Percentiles rank a stretch among this genome's conserved stretches.
Evolutionary conservation across 768 basidiomycete species (phyloP).

Genomic region (Hypsizygus marmoreus): DNA sequence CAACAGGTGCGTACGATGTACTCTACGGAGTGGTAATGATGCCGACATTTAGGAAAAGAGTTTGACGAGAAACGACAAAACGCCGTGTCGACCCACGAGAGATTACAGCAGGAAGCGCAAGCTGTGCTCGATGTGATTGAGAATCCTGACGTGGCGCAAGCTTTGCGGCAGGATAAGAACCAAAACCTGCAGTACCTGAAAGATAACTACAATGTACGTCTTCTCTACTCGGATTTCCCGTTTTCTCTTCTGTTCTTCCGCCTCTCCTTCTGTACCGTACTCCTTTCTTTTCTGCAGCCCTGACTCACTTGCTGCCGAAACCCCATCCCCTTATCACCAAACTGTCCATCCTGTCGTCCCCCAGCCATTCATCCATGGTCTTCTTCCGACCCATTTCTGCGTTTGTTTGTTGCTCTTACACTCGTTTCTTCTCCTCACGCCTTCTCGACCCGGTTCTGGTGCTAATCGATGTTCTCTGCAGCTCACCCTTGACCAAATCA

Average conservation of each 20-base stretch:
- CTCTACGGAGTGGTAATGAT: background rate
- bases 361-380: no score
- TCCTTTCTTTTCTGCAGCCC: no score
- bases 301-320: no score
- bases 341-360: no score
- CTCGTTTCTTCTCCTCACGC: no score
- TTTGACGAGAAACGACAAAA: conserved; percentile 82
- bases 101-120: conserved; percentile 84
- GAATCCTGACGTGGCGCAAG: conserved; percentile 92
- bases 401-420: no score
- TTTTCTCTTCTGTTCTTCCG: no score
- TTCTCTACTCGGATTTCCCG: no score
- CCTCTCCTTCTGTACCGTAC: no score
- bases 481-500: conserved; percentile 94
- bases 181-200: conserved; percentile 93
- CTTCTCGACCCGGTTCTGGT: no score
- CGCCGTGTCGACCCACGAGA: conserved; percentile 79
- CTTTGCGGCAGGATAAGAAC: conserved; percentile 91
- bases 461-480: conserved; percentile 36
- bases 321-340: no score
- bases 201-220: conserved; percentile 85
- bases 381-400: no score
- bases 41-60: conserved; percentile 46
- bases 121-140: conserved; percentile 94
- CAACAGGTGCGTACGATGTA: conserved; percentile 50